These are phyloP conservation scores for Epichloe festucae DNA, from an alignment of 2,329 filamentous ascomycete species.

Conservation along the genomic window DNA sequence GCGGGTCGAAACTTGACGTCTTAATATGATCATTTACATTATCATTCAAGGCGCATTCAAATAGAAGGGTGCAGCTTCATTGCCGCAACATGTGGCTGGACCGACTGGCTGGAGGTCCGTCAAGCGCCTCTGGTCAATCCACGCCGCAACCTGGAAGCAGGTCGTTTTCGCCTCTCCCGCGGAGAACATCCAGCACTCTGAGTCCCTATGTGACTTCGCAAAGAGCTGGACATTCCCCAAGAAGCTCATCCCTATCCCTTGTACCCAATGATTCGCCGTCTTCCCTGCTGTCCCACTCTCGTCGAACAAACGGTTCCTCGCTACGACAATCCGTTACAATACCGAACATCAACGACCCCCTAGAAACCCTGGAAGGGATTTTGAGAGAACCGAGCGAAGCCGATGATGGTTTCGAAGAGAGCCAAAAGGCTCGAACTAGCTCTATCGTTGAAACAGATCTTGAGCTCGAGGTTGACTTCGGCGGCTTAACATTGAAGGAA, in stretches of 20 bases:
- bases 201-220: slow-evolving; percentile 56
- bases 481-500: slow-evolving; percentile 60
- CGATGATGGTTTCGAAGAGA: slow-evolving; percentile 1
- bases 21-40: background rate
- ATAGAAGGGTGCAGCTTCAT: background rate
- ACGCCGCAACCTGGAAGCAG: slow-evolving; percentile 52
- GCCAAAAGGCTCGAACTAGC: slow-evolving; percentile 3
- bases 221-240: slow-evolving; percentile 53
- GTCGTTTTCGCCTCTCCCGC: slow-evolving; percentile 57
- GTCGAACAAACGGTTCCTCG: slow-evolving; percentile 53
- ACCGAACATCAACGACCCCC: slow-evolving; percentile 44
- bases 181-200: slow-evolving; percentile 54
- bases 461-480: slow-evolving; percentile 63
- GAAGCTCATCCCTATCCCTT: slow-evolving; percentile 69
- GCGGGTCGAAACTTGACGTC: background rate
- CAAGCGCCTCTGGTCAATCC: slow-evolving; percentile 42
- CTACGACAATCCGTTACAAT: slow-evolving; percentile 44
- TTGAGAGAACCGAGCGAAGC: slow-evolving; percentile 19
- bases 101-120: slow-evolving; percentile 58
- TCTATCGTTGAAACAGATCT: slow-evolving; percentile 38
- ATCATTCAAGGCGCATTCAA: background rate
- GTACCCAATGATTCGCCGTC: slow-evolving; percentile 62
- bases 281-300: slow-evolving; percentile 56
- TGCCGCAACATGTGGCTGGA: slow-evolving; percentile 68
- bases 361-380: slow-evolving; percentile 50